Evolutionary conservation across 306 rosid species (phyloP).

Genomic region (Pachyrhizus erosus): DNA sequence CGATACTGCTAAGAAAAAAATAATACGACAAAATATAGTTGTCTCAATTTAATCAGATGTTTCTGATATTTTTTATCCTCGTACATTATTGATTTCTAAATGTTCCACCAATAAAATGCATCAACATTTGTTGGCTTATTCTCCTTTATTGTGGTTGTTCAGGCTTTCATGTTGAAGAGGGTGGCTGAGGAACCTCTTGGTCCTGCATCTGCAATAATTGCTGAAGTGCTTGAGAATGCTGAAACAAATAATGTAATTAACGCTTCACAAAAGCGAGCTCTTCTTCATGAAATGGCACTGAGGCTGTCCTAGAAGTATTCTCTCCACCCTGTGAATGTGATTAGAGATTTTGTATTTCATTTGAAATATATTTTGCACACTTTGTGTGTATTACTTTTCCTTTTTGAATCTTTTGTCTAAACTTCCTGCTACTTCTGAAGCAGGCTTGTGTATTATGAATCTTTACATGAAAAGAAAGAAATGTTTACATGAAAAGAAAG

Average conservation of each 20-base stretch:
- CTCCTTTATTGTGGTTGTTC: conserved; percentile 39
- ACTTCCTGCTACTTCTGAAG: conserved; percentile 52
- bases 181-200: conserved; percentile 97
- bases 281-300: conserved; percentile 97
- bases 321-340: conserved; percentile 32
- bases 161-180: conserved; percentile 98
- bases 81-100: background rate
- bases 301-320: conserved; percentile 63
- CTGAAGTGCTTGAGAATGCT: conserved; percentile 95
- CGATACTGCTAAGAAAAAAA: conserved; percentile 1
- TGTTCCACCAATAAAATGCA: background rate
- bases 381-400: conserved; percentile 43
- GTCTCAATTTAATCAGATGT: background rate
- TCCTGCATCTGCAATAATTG: conserved; percentile 94
- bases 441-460: conserved; percentile 72
- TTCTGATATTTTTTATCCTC: conserved; percentile 26
- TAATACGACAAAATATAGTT: background rate
- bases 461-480: conserved; percentile 54
- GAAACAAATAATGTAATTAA: conserved; percentile 85
- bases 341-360: conserved; percentile 50
- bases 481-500: conserved; percentile 54
- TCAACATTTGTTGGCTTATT: conserved; percentile 20
- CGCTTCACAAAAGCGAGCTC: conserved; percentile 91
- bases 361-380: conserved; percentile 39
- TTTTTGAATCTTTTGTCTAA: conserved; percentile 44